Base-by-base conservation (phyloP, 768 basidiomycete genomes). In the Trametes punicea region DNA sequence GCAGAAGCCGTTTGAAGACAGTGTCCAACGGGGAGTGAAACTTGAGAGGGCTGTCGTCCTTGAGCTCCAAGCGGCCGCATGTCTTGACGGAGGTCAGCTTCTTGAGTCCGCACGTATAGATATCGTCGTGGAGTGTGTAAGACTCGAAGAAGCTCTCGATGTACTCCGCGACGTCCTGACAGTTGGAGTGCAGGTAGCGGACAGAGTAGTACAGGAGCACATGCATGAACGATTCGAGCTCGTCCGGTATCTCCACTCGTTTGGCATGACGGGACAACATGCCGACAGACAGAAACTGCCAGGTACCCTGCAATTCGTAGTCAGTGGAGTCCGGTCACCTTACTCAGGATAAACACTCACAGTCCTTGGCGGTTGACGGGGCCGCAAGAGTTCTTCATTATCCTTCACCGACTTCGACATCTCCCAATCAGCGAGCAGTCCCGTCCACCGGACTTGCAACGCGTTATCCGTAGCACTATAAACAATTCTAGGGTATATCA, bases 181-280 rank as follows among this genome's bases (percentile, higher is more conserved):
- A 38, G 46, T 56, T 44, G 23, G 46, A 40, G 4, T 8, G 6
- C 16, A 56, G 30, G n/a, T 56, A 56, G 3, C 55, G 55, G 25
- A 41, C 40, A 2, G 48, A 26, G 21, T 46, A 25, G 50, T 57
- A 52, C 0, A 57, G 34, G 38, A 62, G 55, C 8, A 57, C 62
- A 36, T 58, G 49, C 21, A 59, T 33, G 33, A 59, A 56, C 2
- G 61, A 56, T 21, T 62, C 61, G 9, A 63, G 38, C 20, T 63
- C 62, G 20, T 63, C 62, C 13, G 40, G 40, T 1, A 63, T 42
- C 20, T 51, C 45, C 9, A 53, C 46, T 2, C 21, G 16, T 23
- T 54, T 40, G 0, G 33, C 13, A 4, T 13, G 6, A 13, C 25
- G 2, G 2, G 31, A 2, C 4, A 59, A 39, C 16, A 46, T 47